Base-by-base conservation (phyloP, 2,329 filamentous ascomycete species). In the Colletotrichum gigasporum region DNA sequence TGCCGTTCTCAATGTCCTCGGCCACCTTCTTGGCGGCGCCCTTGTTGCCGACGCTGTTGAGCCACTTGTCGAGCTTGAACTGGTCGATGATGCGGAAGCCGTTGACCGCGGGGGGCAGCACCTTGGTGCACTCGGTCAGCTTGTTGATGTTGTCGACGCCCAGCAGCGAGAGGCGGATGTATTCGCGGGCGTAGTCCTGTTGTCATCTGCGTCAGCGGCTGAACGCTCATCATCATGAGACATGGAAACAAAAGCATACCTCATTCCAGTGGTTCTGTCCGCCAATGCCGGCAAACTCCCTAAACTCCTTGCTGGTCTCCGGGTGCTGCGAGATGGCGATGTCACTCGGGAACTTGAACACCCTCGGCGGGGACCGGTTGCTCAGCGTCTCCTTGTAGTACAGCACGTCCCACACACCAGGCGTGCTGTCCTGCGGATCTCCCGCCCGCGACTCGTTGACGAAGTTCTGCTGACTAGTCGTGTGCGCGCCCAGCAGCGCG, bases 111-210 rank as follows among this genome's bases (percentile, higher is more conserved):
- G 76, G 65, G 2, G 81, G 85, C 4, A 87, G 73, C 1, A 83
- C 83, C 68, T 82, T 80, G 9, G 83, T 85, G 78, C 85, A 87
- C 67, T 87, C 85, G 14, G 79, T 83, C 41, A 87, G 73, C 32
- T 76, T 71, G 72, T 87, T 87, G 72, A 87, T 83, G 69, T 86
- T 86, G 69, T 85, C 78, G 12, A 87, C 84, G 3, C 85, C 85
- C n/a, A 88, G 79, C 2, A 87, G 74, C 35, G 81, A 84, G n/a
- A 88, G 75, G 14, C 84, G 82, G 54, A 85, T 78, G 69, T 87
- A 87, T 14, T 82, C 84, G 35, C 78, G 77, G 5, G 84, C 80
- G 57, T 84, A 87, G 53, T 82, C 83, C 78, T 82, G 11, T 37
- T 9, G 12, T 11, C 14, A 1, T 63, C 11, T 58, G 44, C 16